Evolutionary conservation across 768 basidiomycete species (phyloP).

Genomic region (Steccherinum ochraceum): DNA sequence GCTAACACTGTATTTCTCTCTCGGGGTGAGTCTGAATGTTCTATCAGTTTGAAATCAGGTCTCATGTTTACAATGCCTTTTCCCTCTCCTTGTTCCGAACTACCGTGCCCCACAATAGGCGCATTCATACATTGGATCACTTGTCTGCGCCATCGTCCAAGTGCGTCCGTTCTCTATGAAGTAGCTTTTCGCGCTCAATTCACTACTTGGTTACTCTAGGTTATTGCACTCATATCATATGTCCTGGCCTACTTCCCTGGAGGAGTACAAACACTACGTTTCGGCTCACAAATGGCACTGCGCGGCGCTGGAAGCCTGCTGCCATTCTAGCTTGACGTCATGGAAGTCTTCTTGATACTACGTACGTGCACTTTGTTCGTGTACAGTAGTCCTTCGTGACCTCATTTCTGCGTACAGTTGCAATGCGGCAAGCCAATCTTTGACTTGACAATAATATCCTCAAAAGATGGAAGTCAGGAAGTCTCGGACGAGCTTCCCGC

Average conservation of each 20-base stretch:
- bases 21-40: constrained; percentile 84
- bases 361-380: too few species aligned
- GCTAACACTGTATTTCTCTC: constrained; percentile 86
- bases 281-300: constrained; percentile 75
- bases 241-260: constrained; percentile 95
- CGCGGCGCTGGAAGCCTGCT: constrained; percentile 80
- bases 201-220: constrained; percentile 31
- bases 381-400: too few species aligned
- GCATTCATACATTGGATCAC: constrained; percentile 80
- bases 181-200: neutral
- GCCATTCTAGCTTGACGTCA: too few species aligned
- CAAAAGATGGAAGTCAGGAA: too few species aligned
- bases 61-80: neutral
- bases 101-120: constrained; percentile 35
- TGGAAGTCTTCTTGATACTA: too few species aligned
- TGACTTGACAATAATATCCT: too few species aligned
- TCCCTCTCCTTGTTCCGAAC: neutral
- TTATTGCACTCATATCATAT: constrained; percentile 82
- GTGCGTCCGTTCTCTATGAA: constrained; percentile 29
- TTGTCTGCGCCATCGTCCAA: constrained; percentile 78
- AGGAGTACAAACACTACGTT: constrained; percentile 70
- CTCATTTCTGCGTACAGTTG: too few species aligned
- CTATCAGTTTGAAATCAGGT: neutral
- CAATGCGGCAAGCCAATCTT: too few species aligned
- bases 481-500: too few species aligned